Conservation (phyloP, 208 protist species). For the Phytomonas sp. region DNA sequence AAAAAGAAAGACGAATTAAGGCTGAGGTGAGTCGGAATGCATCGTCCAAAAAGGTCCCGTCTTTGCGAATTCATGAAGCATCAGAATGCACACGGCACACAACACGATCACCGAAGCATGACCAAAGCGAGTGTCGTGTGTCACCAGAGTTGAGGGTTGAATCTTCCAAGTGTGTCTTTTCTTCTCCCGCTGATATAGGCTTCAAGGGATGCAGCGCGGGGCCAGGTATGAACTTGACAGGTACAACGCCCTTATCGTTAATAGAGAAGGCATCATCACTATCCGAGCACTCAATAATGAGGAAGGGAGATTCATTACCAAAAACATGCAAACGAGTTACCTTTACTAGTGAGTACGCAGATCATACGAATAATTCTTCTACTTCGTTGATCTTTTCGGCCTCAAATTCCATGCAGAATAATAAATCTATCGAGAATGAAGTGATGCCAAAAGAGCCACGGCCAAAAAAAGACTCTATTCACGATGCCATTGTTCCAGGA, state of each 20-base stretch:
- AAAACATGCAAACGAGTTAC: neutral
- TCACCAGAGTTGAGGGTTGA: neutral
- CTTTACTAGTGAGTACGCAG: neutral
- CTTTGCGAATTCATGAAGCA: neutral
- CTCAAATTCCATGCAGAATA: neutral
- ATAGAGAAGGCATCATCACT: neutral
- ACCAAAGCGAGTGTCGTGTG: neutral
- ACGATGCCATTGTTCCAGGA: neutral
- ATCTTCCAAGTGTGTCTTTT: neutral
- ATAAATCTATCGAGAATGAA: neutral
- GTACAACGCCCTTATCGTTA: neutral
- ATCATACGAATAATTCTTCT: neutral
- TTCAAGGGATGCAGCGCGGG: neutral
- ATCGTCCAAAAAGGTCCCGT: neutral
- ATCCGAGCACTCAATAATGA: neutral
- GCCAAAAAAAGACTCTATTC: neutral
- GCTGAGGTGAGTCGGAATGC: conserved; percentile 21
- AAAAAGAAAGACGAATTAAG: conserved; percentile 66
- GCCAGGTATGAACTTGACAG: neutral
- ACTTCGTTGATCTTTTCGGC: neutral
- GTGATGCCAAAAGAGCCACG: neutral
- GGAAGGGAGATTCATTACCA: neutral
- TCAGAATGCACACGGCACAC: neutral
- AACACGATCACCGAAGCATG: neutral
- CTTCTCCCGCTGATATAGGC: neutral